Base-by-base conservation (phyloP, 1,284 basidiomycete genomes). In the Microbotryomycetes sp. region DNA sequence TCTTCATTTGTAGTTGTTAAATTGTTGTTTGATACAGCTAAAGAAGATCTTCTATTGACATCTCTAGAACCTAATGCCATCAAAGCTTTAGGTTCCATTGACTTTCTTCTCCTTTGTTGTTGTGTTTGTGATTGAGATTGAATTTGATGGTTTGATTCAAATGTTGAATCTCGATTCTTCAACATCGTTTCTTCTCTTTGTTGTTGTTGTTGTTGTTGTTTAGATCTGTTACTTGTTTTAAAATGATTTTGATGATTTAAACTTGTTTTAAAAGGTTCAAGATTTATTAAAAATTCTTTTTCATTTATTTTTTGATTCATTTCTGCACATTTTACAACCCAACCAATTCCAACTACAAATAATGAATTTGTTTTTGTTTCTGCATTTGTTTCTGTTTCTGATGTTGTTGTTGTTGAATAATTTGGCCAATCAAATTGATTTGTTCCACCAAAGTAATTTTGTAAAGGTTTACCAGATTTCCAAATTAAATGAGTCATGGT, bases 321-420 rank as follows among this genome's bases (percentile, higher is more conserved):
- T 72, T 93, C 89, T 14, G 83, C 87, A 68, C 88, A 91, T 70
- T 87, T 83, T 1, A 91, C 88, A 3, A 94, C 88, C 92, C 92
- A 96, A n/a, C 83, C 85, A 67, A 93, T 89, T 14, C 89, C 88
- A 15, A 96, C 87, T 14, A 93, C n/a, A n/a, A n/a, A n/a, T n/a
- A n/a, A n/a, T n/a, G n/a, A n/a, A n/a, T n/a, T n/a, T n/a, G n/a
- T n/a, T n/a, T n/a, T n/a, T n/a, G n/a, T 42, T 19, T 42, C 19
- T 42, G 36, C 12, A 9, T 19, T 19, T 19, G 36, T 42, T 19
- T 9, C 19, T 42, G 36, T 42, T 19, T 42, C 19, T 42, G 36
- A 19, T 19, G 12, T 19, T 19, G 36, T 42, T 19, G 36, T 42
- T 42, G 36, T 42, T 19, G 36, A 42, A 9, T n/a, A n/a, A n/a